phyloP scores from a whole-genome alignment of 768 basidiomycete species.

The Heimioporus sp. region DNA sequence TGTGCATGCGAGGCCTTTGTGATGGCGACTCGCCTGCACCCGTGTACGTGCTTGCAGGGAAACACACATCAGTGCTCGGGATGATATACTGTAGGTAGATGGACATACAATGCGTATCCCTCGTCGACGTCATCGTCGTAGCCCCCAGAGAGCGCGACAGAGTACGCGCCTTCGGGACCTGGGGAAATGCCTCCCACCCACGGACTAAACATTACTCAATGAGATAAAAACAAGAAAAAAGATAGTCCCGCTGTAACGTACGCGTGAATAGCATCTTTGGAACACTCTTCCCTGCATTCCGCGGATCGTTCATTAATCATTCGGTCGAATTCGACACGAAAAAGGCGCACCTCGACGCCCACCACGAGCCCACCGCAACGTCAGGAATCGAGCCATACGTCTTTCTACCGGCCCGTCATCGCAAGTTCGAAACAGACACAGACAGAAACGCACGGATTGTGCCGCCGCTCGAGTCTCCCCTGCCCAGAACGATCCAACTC shows the following conservation, averaged over 20 bases:
- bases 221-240: not conserved
- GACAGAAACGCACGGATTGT: conserved; percentile 28
- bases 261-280: conserved; percentile 82
- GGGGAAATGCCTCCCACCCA: conserved; percentile 77
- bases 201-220: conserved; percentile 45
- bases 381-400: conserved; percentile 79
- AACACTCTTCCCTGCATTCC: conserved; percentile 53
- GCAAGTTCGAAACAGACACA: not conserved
- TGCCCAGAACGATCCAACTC: conserved; percentile 34
- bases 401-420: conserved; percentile 49
- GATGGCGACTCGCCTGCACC: conserved; percentile 54
- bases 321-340: too few species aligned
- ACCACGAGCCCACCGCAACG: conserved; percentile 78
- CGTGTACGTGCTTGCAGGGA: conserved; percentile 63
- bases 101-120: conserved; percentile 77
- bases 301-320: not conserved
- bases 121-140: conserved; percentile 84
- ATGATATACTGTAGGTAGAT: not conserved
- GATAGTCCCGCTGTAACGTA: conserved; percentile 37
- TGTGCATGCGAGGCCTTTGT: not conserved
- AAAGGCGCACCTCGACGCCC: conserved; percentile 58
- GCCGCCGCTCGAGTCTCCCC: conserved; percentile 29
- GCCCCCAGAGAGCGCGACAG: conserved; percentile 85
- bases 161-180: conserved; percentile 70
- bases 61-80: not conserved